Conservation (phyloP, 805 yeast genomes). For the Ogataea methylovora region DNA sequence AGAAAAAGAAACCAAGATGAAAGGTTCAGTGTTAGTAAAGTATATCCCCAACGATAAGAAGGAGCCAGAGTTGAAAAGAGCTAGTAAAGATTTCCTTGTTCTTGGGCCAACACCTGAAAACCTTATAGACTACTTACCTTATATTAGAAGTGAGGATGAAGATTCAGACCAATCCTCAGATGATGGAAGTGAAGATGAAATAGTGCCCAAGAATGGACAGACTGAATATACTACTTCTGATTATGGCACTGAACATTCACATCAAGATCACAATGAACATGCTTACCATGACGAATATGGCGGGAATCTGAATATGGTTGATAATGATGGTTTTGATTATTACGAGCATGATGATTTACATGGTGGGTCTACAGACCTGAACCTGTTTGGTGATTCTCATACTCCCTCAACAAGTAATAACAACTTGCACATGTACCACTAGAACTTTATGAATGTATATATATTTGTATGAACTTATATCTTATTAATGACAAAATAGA, state of each 20-base stretch:
- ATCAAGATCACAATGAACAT: not conserved
- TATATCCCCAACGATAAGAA: slow-evolving; percentile 20
- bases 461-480: too few species aligned
- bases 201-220: not conserved
- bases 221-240: not conserved
- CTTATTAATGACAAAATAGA: too few species aligned
- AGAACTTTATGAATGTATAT: too few species aligned
- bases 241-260: not conserved
- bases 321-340: slow-evolving; percentile 11
- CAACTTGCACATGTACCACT: too few species aligned
- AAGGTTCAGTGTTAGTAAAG: slow-evolving; percentile 19
- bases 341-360: slow-evolving; percentile 15
- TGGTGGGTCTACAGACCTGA: slow-evolving; percentile 1
- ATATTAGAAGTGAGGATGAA: slow-evolving; percentile 21
- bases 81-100: slow-evolving; percentile 21
- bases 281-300: not conserved
- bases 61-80: slow-evolving; percentile 10
- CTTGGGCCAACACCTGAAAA: slow-evolving; percentile 28
- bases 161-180: slow-evolving; percentile 3
- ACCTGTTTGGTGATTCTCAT: slow-evolving; percentile 10
- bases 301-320: not conserved
- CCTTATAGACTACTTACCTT: slow-evolving; percentile 23
- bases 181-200: slow-evolving; percentile 2
- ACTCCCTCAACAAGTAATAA: slow-evolving; percentile 4
- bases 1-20: slow-evolving; percentile 17